Evolutionary conservation across 208 protist genomes (phyloP).

Genomic region (Novymonas esmeraldas): DNA sequence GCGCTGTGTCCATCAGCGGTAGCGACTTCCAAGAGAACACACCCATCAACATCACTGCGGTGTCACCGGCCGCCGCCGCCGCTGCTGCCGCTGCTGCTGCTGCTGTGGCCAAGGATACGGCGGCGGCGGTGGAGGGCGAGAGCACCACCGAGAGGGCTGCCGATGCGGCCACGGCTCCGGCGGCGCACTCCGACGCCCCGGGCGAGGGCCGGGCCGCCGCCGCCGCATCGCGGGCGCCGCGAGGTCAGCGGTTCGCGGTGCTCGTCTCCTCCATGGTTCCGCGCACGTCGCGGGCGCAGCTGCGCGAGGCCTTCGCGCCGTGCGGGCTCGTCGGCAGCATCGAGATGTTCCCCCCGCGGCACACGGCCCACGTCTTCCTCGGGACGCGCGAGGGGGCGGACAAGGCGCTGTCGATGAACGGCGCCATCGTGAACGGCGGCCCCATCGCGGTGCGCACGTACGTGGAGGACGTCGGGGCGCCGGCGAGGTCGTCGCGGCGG

Average conservation of each 20-base stretch:
- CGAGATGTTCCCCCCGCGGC: conserved; percentile 33
- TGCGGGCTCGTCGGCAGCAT: conserved; percentile 60
- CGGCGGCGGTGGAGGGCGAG: neutral
- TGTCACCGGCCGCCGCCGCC: conserved; percentile 22
- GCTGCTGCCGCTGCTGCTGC: conserved; percentile 1
- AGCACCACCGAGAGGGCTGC: neutral
- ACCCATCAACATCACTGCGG: conserved; percentile 26
- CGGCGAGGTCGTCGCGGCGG: conserved; percentile 8
- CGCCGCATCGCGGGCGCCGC: neutral
- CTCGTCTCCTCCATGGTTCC: conserved; percentile 41
- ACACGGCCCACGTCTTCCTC: conserved; percentile 64
- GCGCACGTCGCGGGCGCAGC: conserved; percentile 25
- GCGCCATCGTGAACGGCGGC: conserved; percentile 40
- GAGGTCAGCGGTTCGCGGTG: no score
- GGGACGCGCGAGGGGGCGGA: conserved; percentile 35
- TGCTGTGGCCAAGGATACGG: neutral
- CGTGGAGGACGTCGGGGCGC: conserved; percentile 11
- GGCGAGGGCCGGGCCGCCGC: neutral
- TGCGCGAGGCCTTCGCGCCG: conserved; percentile 50
- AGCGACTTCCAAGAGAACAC: conserved; percentile 37
- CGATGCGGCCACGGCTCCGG: neutral
- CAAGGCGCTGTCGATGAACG: conserved; percentile 63
- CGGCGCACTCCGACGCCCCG: neutral
- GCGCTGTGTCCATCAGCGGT: conserved; percentile 37
- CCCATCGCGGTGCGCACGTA: conserved; percentile 51